Conservation (phyloP, 257 asterid species). For the Ehretia macrophylla region DNA sequence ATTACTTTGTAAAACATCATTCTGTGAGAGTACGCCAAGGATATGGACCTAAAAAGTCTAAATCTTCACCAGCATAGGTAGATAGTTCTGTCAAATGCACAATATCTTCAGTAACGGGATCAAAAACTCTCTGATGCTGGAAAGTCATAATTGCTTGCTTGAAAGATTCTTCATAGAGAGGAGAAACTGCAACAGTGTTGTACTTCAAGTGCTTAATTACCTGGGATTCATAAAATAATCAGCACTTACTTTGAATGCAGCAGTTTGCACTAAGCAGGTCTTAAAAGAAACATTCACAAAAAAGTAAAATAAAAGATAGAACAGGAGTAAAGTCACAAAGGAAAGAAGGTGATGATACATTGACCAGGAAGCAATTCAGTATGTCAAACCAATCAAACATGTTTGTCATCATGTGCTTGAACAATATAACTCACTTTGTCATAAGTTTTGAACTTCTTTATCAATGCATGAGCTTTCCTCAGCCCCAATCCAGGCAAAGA, state of each 20-base stretch:
- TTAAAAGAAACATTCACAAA: too few relatives aligned
- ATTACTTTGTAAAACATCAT: slow-evolving; percentile 5
- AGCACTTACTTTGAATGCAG: neutral
- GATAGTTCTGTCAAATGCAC: slow-evolving; percentile 58
- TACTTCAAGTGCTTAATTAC: slow-evolving; percentile 84
- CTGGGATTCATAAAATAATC: slow-evolving; percentile 35
- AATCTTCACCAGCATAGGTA: slow-evolving; percentile 37
- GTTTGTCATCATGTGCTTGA: slow-evolving; percentile 2
- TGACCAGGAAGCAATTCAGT: slow-evolving; percentile 1
- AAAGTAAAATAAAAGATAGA: too few relatives aligned
- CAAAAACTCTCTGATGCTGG: slow-evolving; percentile 86
- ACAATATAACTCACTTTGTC: slow-evolving; percentile 51
- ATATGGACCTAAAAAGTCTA: slow-evolving; percentile 95
- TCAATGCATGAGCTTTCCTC: slow-evolving; percentile 75
- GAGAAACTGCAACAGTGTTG: slow-evolving; percentile 53
- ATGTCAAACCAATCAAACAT: neutral
- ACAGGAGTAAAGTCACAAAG: neutral
- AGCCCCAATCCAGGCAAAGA: slow-evolving; percentile 98
- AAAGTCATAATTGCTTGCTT: slow-evolving; percentile 80
- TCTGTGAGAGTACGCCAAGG: slow-evolving; percentile 37
- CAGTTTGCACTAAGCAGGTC: too few relatives aligned
- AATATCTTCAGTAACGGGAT: slow-evolving; percentile 55
- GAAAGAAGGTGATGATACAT: neutral
- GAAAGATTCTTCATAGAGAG: slow-evolving; percentile 80
- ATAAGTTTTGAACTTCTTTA: slow-evolving; percentile 65